Conservation (phyloP, 192 early-diverging fungal species). For the Umbelopsis vinacea region DNA sequence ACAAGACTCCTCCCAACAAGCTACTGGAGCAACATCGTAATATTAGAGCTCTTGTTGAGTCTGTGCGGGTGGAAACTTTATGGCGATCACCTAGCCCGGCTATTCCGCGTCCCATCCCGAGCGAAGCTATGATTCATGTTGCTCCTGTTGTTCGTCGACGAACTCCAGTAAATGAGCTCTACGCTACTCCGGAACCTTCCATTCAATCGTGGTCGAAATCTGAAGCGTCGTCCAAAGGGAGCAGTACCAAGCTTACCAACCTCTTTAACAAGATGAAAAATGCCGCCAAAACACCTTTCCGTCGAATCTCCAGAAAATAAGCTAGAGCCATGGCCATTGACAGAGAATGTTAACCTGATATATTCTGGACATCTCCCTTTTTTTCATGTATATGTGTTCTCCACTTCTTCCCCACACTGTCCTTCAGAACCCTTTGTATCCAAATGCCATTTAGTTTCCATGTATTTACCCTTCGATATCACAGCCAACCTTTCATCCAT, state of each 20-base stretch:
- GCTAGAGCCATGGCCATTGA: too few relatives aligned
- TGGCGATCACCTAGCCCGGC: conserved; percentile 22
- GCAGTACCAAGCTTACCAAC: neutral
- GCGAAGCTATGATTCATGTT: conserved; percentile 15
- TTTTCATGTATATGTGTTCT: neutral
- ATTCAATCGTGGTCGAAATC: neutral
- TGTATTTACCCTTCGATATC: neutral
- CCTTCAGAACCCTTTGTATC: neutral
- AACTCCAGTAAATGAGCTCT: neutral
- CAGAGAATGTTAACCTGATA: too few relatives aligned
- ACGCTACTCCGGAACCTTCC: neutral
- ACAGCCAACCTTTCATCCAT: neutral
- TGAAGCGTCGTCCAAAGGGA: neutral
- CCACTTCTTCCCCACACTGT: neutral
- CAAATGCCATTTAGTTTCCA: conserved; percentile 10
- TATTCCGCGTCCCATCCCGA: neutral
- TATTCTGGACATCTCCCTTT: neutral
- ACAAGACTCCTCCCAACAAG: conserved; percentile 17
- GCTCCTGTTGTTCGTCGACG: conserved; percentile 12
- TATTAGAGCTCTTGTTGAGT: conserved; percentile 11
- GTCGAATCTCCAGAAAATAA: conserved; percentile 6
- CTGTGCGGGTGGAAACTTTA: neutral
- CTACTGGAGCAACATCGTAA: conserved; percentile 21
- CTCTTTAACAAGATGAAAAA: conserved; percentile 17
- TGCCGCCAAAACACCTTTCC: conserved; percentile 2